Conservation (phyloP, 2,329 filamentous ascomycete species). For the Coniochaeta sp. region DNA sequence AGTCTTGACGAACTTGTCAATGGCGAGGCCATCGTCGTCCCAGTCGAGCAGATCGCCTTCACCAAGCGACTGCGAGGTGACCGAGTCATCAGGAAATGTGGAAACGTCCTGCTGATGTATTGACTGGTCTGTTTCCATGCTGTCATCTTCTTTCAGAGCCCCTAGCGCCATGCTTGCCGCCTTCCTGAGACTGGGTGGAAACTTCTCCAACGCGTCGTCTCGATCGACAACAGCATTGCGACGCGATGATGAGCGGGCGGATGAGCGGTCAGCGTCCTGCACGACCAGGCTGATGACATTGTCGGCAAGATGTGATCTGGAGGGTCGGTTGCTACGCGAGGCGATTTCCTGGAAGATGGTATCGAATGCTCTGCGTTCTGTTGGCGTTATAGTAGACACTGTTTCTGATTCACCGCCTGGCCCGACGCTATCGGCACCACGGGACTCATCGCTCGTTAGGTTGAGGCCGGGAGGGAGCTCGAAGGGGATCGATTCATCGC, state of each 20-base stretch:
- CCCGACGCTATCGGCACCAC: constrained; percentile 2
- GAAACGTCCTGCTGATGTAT: neutral
- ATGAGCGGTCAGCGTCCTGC: constrained; percentile 14
- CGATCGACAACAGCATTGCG: constrained; percentile 17
- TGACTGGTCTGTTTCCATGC: neutral
- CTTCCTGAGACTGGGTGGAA: constrained; percentile 30
- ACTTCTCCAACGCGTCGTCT: constrained; percentile 26
- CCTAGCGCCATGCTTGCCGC: constrained; percentile 31
- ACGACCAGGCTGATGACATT: constrained; percentile 17
- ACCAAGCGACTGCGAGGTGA: constrained; percentile 13
- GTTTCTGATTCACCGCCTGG: constrained; percentile 13
- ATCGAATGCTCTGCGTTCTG: constrained; percentile 41
- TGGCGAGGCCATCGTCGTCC: constrained; percentile 4
- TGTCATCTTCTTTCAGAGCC: constrained; percentile 15
- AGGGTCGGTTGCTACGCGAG: constrained; percentile 6
- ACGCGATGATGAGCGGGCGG: constrained; percentile 9
- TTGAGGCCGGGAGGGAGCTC: constrained; percentile 32
- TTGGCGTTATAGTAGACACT: constrained; percentile 47
- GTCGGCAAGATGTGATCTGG: neutral
- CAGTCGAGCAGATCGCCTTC: constrained; percentile 9
- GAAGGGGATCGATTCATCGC: constrained; percentile 40
- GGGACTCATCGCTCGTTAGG: constrained; percentile 10
- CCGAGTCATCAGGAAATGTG: neutral
- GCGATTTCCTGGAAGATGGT: constrained; percentile 54
- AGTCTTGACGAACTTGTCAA: constrained; percentile 16